These are phyloP conservation scores for Gracilaria domingensis DNA, from an alignment of 23 red algal species.

Conservation along the genomic window DNA sequence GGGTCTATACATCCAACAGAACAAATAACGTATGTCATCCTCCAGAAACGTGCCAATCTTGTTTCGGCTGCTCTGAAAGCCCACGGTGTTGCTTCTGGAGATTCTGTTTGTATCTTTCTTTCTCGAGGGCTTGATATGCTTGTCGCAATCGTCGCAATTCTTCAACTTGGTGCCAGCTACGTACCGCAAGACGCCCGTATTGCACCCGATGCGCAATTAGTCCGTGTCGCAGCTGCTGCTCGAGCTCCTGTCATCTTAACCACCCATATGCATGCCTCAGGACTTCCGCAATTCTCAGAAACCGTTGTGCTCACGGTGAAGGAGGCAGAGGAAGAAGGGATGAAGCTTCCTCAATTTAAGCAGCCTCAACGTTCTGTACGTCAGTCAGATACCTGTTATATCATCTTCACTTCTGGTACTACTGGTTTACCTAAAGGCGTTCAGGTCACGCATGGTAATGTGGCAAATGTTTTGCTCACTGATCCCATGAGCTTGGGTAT, in stretches of 20 bases:
- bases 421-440: constrained; percentile 92
- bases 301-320: constrained; percentile 3
- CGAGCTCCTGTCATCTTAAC: constrained; percentile 30
- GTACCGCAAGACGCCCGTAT: constrained; percentile 49
- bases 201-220: constrained; percentile 24
- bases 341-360: not conserved
- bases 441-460: constrained; percentile 72
- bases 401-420: constrained; percentile 94
- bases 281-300: constrained; percentile 20
- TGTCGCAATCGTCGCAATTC: constrained; percentile 33
- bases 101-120: constrained; percentile 51
- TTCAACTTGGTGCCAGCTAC: constrained; percentile 43
- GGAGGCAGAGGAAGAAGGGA: not conserved
- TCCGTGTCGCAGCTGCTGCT: constrained; percentile 16
- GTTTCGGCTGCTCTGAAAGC: constrained; percentile 6
- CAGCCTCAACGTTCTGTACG: not conserved
- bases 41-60: constrained; percentile 1
- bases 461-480: constrained; percentile 67
- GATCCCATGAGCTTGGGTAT: constrained; percentile 34
- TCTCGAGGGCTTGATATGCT: constrained; percentile 36
- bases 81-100: constrained; percentile 1
- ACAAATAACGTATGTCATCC: constrained; percentile 2
- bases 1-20: constrained; percentile 9
- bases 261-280: not conserved
- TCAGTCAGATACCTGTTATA: constrained; percentile 37